Evolutionary conservation across 768 basidiomycete species (phyloP).

Genomic region (Lactifluus volemus): DNA sequence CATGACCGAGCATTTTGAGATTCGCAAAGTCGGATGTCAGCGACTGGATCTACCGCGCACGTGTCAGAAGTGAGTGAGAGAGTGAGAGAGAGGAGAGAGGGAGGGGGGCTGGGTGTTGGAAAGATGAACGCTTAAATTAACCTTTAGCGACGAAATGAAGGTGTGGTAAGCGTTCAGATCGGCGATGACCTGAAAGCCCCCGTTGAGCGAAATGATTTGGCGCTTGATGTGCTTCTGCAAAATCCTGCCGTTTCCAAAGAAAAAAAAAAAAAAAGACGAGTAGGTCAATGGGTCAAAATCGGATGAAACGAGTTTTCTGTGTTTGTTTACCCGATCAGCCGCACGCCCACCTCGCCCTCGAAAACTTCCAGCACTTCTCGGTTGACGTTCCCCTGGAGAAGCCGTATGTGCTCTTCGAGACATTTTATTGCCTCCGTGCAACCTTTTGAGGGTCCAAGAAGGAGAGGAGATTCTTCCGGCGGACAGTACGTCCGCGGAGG

Average conservation of each 20-base stretch:
- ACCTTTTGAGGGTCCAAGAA: constrained; percentile 78
- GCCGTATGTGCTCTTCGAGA: constrained; percentile 82
- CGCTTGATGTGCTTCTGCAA: constrained; percentile 95
- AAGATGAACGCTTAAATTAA: constrained; percentile 22
- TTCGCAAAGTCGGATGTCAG: constrained; percentile 87
- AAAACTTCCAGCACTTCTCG: constrained; percentile 97
- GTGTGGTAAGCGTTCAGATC: constrained; percentile 91
- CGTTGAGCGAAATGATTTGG: constrained; percentile 89
- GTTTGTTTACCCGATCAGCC: constrained; percentile 31
- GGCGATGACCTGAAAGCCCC: constrained; percentile 93
- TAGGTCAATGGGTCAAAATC: not conserved
- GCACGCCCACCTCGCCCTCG: constrained; percentile 93
- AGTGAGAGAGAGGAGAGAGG: not conserved
- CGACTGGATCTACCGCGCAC: constrained; percentile 46
- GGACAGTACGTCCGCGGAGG: constrained; percentile 88
- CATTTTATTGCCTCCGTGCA: constrained; percentile 88
- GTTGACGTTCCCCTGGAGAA: constrained; percentile 88
- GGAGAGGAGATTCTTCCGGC: constrained; percentile 65
- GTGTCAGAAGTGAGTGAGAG: not conserved
- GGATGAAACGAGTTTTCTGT: not conserved
- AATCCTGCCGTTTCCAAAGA: constrained; percentile 43
- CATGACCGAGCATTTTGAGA: constrained; percentile 95
- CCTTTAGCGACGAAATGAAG: constrained; percentile 83
- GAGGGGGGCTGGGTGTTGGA: no score
- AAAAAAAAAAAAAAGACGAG: no score